These are phyloP conservation scores for Alternaria incomplexa DNA, from an alignment of 2,329 filamentous ascomycete genomes.

Conservation along the genomic window DNA sequence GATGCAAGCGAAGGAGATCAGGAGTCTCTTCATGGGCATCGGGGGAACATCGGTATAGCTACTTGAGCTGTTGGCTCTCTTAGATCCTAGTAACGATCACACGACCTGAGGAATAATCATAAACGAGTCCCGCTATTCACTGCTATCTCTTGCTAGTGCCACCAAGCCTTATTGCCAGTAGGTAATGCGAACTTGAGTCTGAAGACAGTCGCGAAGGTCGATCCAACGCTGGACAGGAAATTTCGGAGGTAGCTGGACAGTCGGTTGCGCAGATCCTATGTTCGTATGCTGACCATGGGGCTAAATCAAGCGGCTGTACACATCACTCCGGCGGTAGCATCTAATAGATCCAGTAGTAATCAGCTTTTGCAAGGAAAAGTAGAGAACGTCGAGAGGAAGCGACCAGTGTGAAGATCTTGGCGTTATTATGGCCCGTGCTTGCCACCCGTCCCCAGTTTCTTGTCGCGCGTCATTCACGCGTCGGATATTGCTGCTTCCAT, in stretches of 20 bases:
- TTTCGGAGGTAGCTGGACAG: background rate
- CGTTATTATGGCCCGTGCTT: background rate
- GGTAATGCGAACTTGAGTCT: background rate
- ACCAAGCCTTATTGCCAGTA: background rate
- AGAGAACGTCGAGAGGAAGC: background rate
- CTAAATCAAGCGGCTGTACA: background rate
- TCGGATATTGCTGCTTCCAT: background rate
- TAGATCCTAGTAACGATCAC: background rate
- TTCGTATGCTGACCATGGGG: background rate
- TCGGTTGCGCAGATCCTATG: background rate
- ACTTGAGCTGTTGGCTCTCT: background rate
- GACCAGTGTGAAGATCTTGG: background rate
- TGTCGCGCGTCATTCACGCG: background rate
- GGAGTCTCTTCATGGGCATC: background rate
- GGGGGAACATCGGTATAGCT: background rate
- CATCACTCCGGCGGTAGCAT: background rate
- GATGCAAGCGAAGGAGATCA: background rate
- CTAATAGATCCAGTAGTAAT: background rate
- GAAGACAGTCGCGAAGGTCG: background rate
- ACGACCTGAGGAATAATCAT: background rate
- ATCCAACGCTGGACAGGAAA: background rate
- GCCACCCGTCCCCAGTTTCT: background rate
- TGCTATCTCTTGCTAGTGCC: rapidly evolving
- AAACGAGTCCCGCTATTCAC: background rate
- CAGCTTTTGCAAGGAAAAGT: background rate